Evolutionary conservation across 2,329 filamentous ascomycete species (phyloP).

Genomic region (Biscogniauxia sp.): DNA sequence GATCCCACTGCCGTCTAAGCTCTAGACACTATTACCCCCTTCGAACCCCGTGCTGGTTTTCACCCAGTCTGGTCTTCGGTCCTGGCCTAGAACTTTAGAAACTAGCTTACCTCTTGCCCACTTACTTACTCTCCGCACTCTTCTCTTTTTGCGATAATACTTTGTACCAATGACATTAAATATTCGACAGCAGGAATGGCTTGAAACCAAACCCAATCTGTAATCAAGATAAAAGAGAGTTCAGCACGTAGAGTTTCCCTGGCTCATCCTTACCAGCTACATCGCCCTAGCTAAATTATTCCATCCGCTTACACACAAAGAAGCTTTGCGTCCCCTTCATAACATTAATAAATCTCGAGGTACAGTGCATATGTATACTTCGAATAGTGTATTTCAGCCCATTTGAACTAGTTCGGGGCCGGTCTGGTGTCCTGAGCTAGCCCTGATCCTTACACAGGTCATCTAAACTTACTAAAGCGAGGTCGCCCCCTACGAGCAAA

Average conservation of each 20-base stretch:
- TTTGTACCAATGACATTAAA: slow-evolving; percentile 8
- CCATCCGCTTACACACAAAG: background rate
- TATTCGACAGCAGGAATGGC: slow-evolving; percentile 12
- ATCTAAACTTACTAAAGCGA: slow-evolving; percentile 22
- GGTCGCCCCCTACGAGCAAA: slow-evolving; percentile 16
- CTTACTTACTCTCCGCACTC: background rate
- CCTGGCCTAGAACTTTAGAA: slow-evolving; percentile 11
- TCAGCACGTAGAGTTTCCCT: slow-evolving; percentile 4
- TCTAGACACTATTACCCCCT: slow-evolving; percentile 13
- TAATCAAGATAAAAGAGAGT: slow-evolving; percentile 11
- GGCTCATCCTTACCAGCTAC: slow-evolving; percentile 1
- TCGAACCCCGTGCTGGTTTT: slow-evolving; percentile 17
- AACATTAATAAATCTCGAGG: slow-evolving; percentile 8
- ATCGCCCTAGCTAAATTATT: slow-evolving; percentile 4
- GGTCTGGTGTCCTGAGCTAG: slow-evolving; percentile 23
- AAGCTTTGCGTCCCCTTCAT: slow-evolving; percentile 10
- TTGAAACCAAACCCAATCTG: slow-evolving; percentile 14
- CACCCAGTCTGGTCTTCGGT: slow-evolving; percentile 9
- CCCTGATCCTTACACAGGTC: slow-evolving; percentile 24
- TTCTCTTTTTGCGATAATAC: slow-evolving; percentile 4
- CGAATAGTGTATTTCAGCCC: slow-evolving; percentile 25
- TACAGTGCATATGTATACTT: slow-evolving; percentile 16
- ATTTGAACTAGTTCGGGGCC: slow-evolving; percentile 27
- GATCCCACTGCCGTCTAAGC: background rate
- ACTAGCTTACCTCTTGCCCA: background rate